These are phyloP conservation scores for Stephanodiscus minutulus DNA, from an alignment of 108 stramenopile species.

Conservation along the genomic window DNA sequence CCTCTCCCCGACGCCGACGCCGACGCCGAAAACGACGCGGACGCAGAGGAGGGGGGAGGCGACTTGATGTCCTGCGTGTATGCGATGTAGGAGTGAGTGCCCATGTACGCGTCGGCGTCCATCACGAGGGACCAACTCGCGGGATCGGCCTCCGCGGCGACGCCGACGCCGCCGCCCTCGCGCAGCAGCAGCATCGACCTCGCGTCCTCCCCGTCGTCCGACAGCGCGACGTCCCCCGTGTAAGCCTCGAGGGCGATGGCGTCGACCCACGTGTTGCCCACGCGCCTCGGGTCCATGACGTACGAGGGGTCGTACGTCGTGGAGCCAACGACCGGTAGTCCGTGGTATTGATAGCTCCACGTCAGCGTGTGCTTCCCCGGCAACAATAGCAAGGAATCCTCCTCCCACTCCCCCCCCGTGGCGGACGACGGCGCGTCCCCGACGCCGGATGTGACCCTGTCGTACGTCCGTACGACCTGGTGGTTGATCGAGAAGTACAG, in stretches of 20 bases:
- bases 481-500: constrained; percentile 33
- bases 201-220: constrained; percentile 21
- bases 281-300: constrained; percentile 15
- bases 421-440: no score
- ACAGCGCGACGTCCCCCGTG: constrained; percentile 21
- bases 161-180: background rate
- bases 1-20: background rate
- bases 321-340: constrained; percentile 9
- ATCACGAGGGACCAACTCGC: constrained; percentile 12
- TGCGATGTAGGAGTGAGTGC: constrained; percentile 27
- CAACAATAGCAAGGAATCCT: constrained; percentile 26
- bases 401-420: constrained; percentile 41
- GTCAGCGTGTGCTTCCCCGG: constrained; percentile 34
- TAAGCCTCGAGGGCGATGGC: constrained; percentile 21
- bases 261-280: constrained; percentile 46
- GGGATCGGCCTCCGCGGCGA: constrained; percentile 1
- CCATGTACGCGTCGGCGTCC: constrained; percentile 21
- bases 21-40: no score
- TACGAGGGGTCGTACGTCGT: background rate
- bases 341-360: constrained; percentile 45
- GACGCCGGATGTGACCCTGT: constrained; percentile 10
- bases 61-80: constrained; percentile 27
- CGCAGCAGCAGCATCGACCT: background rate
- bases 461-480: constrained; percentile 27
- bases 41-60: constrained; percentile 10